Evolutionary conservation across 2,329 filamentous ascomycete genomes (phyloP).

Genomic region (Saccharata proteae): DNA sequence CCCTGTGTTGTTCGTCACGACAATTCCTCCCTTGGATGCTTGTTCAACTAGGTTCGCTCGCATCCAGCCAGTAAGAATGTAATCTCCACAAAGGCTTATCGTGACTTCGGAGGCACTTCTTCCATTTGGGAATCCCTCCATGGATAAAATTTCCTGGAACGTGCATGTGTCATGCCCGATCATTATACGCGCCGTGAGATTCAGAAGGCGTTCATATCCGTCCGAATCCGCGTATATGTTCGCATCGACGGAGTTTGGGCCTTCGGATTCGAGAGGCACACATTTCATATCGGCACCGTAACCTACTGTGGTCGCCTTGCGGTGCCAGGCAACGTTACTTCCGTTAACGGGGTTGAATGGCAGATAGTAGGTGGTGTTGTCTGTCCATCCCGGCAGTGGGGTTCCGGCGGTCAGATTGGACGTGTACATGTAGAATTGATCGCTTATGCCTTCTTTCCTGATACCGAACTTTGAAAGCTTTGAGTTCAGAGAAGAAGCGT

Average conservation of each 20-base stretch:
- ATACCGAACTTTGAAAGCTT: conserved; percentile 14
- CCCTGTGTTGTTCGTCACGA: not conserved
- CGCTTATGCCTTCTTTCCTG: conserved; percentile 16
- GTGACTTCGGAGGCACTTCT: not conserved
- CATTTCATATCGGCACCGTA: conserved; percentile 27
- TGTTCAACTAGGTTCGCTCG: not conserved
- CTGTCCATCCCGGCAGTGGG: conserved; percentile 39
- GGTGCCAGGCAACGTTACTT: conserved; percentile 8
- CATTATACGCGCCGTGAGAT: no score
- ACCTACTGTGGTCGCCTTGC: conserved; percentile 19
- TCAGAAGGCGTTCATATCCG: no score
- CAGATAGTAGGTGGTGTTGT: conserved; percentile 34
- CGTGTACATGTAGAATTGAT: conserved; percentile 31
- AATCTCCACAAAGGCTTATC: not conserved
- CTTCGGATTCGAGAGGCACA: conserved; percentile 12
- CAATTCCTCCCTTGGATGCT: not conserved
- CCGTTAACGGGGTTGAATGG: conserved; percentile 22
- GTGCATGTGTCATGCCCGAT: not conserved
- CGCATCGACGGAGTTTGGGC: not conserved
- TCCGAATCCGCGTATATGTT: no score
- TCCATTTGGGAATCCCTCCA: conserved; percentile 1
- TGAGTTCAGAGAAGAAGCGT: not conserved
- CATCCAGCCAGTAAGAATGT: not conserved
- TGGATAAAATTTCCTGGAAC: conserved; percentile 1
- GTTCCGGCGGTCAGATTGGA: conserved; percentile 36